Evolutionary conservation across 208 protist genomes (phyloP).

Genomic region (Wallacemonas sp.): DNA sequence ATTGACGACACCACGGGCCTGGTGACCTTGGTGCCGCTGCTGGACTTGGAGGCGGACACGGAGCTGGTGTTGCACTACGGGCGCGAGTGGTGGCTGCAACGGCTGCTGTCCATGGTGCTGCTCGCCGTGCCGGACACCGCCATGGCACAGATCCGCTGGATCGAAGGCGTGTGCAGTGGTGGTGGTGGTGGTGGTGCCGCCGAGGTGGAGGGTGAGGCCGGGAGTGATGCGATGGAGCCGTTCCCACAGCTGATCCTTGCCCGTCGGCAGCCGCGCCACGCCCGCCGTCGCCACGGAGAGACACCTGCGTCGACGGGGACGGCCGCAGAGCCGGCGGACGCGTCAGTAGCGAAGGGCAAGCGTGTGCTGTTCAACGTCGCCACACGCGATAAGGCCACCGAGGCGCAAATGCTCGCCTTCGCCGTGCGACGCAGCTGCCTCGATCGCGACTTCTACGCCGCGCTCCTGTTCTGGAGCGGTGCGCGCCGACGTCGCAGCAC

Average conservation of each 20-base stretch:
- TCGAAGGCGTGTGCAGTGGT: slow-evolving; percentile 58
- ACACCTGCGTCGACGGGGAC: neutral
- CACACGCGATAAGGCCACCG: slow-evolving; percentile 53
- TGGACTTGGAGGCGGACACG: slow-evolving; percentile 62
- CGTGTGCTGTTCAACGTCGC: slow-evolving; percentile 66
- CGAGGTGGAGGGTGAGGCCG: slow-evolving; percentile 32
- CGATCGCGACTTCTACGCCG: slow-evolving; percentile 44
- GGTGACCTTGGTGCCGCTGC: slow-evolving; percentile 62
- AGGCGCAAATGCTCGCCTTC: slow-evolving; percentile 60
- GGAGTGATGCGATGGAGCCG: slow-evolving; percentile 17
- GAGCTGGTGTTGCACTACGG: slow-evolving; percentile 88
- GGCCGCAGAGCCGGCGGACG: neutral
- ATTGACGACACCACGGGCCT: slow-evolving; percentile 55
- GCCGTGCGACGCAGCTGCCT: slow-evolving; percentile 73
- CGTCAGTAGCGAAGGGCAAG: neutral
- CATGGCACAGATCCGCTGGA: slow-evolving; percentile 61
- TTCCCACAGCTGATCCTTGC: slow-evolving; percentile 61
- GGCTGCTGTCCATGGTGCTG: slow-evolving; percentile 64
- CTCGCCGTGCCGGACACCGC: slow-evolving; percentile 47
- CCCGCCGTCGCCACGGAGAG: neutral
- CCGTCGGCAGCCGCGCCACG: neutral
- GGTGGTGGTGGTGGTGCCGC: neutral
- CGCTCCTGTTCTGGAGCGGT: slow-evolving; percentile 29
- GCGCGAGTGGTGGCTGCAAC: slow-evolving; percentile 85
- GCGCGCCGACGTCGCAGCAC: slow-evolving; percentile 1